These are phyloP conservation scores for Cytospora paraplurivora DNA, from an alignment of 2,329 filamentous ascomycete species.

Conservation along the genomic window DNA sequence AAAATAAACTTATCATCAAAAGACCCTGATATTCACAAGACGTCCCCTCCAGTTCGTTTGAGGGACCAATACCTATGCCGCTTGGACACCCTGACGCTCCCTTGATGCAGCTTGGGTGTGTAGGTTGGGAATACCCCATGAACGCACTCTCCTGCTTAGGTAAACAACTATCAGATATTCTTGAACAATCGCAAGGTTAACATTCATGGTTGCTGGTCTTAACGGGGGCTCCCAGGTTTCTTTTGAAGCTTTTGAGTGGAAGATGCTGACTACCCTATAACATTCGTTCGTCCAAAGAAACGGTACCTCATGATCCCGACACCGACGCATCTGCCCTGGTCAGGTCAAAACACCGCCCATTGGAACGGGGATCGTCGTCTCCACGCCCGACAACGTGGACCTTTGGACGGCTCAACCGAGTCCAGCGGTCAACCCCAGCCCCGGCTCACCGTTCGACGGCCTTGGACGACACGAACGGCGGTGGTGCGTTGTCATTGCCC, in stretches of 20 bases:
- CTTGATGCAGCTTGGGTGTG: background rate
- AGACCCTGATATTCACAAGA: conserved; percentile 2
- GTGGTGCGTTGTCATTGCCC: conserved; percentile 21
- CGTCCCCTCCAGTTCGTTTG: background rate
- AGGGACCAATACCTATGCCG: background rate
- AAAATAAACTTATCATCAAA: background rate
- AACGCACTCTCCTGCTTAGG: background rate
- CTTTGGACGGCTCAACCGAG: conserved; percentile 11
- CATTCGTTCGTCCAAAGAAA: background rate
- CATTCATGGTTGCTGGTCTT: background rate
- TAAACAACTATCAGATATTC: background rate
- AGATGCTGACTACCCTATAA: background rate
- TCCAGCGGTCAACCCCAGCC: conserved; percentile 15
- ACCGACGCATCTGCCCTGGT: background rate
- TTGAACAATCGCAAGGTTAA: background rate
- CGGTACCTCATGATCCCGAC: background rate
- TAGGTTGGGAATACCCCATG: background rate
- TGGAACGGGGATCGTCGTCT: background rate
- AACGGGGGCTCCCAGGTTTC: background rate
- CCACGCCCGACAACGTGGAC: conserved; percentile 1
- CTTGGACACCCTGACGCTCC: conserved; percentile 6
- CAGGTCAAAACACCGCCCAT: background rate
- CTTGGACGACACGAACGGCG: conserved; percentile 21
- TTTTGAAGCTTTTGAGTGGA: background rate
- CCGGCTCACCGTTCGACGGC: conserved; percentile 19